phyloP scores from a whole-genome alignment of 1,284 basidiomycete species.

The Ganoderma boninense region DNA sequence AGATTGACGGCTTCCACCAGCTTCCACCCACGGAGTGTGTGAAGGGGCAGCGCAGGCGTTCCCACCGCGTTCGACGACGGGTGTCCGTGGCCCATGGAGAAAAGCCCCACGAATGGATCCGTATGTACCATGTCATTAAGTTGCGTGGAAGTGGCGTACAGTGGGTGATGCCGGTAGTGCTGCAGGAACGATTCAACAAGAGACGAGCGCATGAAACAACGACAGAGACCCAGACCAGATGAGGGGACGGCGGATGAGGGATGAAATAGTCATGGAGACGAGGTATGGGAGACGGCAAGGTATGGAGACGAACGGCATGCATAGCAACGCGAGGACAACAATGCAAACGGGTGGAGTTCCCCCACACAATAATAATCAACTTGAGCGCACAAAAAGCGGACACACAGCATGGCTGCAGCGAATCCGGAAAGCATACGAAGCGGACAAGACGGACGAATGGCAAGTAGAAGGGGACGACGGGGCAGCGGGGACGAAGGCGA shows the following conservation, averaged over 20 bases:
- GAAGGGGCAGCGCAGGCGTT: not conserved
- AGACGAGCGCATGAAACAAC: not conserved
- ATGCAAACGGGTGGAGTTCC: slow-evolving; percentile 19
- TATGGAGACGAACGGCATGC: slow-evolving; percentile 1
- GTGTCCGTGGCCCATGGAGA: not conserved
- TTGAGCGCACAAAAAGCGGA: slow-evolving; percentile 4
- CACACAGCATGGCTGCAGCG: not conserved
- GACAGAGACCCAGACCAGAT: not conserved
- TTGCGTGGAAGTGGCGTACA: slow-evolving; percentile 4
- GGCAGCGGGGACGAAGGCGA: not conserved
- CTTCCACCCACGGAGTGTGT: not conserved
- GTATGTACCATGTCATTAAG: slow-evolving; percentile 2
- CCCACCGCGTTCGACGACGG: not conserved
- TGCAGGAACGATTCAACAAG: not conserved
- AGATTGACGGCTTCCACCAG: not conserved
- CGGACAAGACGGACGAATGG: not conserved
- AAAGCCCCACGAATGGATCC: not conserved
- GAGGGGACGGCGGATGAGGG: not conserved
- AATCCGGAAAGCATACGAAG: not conserved
- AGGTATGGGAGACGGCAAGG: not conserved
- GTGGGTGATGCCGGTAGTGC: slow-evolving; percentile 1
- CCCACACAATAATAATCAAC: slow-evolving; percentile 28
- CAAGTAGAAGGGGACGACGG: not conserved
- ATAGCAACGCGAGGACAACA: slow-evolving; percentile 18
- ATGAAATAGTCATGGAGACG: not conserved